phyloP scores from a whole-genome alignment of 108 stramenopile species.

The Discostella stelligeroides region DNA sequence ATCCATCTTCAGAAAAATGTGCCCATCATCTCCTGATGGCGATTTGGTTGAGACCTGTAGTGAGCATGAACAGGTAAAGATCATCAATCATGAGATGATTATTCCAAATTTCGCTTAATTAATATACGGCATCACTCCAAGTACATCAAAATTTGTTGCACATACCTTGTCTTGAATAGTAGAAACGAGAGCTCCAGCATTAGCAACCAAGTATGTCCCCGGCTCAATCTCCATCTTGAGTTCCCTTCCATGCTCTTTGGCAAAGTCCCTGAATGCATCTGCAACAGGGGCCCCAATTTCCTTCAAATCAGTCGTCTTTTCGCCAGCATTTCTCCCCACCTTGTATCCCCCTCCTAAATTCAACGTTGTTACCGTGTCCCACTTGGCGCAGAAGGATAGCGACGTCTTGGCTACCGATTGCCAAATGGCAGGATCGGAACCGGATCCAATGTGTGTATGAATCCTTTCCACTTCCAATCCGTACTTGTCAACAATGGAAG shows the following conservation, averaged over 20 bases:
- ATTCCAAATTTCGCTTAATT: too few relatives aligned
- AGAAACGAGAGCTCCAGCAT: slow-evolving; percentile 91
- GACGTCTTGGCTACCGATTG: slow-evolving; percentile 89
- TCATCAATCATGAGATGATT: too few relatives aligned
- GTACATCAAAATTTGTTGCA: neutral
- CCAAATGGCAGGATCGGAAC: slow-evolving; percentile 97
- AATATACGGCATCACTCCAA: too few relatives aligned
- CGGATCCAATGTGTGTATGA: slow-evolving; percentile 98
- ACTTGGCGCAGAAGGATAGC: slow-evolving; percentile 85
- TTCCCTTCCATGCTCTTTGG: slow-evolving; percentile 85
- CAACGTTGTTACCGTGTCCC: slow-evolving; percentile 81
- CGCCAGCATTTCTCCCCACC: slow-evolving; percentile 93
- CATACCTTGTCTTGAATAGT: slow-evolving; percentile 90
- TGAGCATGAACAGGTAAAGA: too few relatives aligned
- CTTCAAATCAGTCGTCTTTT: slow-evolving; percentile 92
- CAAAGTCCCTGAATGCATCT: slow-evolving; percentile 88
- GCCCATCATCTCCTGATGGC: slow-evolving; percentile 67
- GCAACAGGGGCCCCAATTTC: slow-evolving; percentile 91
- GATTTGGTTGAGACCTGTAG: slow-evolving; percentile 33
- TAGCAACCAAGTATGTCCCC: slow-evolving; percentile 97
- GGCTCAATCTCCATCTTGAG: slow-evolving; percentile 97
- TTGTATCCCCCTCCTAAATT: slow-evolving; percentile 99
- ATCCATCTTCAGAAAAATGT: slow-evolving; percentile 93
- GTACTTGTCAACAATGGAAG: slow-evolving; percentile 86
- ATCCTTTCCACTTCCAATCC: slow-evolving; percentile 91